These are phyloP conservation scores for Chytriomyces hyalinus DNA, from an alignment of 192 early-diverging fungal species.

Conservation along the genomic window DNA sequence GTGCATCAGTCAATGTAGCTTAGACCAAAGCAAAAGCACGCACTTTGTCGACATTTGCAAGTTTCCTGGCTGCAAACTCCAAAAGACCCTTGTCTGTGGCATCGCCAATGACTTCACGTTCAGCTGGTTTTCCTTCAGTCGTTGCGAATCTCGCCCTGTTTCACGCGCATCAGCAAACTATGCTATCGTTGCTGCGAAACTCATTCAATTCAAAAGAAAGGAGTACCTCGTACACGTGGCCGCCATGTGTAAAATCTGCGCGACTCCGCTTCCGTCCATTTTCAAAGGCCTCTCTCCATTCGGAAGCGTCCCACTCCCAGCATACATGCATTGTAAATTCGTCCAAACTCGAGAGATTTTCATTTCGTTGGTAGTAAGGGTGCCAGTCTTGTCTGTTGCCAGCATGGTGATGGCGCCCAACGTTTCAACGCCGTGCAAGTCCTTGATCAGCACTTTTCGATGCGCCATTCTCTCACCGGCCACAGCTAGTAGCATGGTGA, in stretches of 20 bases:
- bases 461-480: slow-evolving; percentile 58
- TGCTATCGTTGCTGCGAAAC: background rate
- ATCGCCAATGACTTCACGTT: slow-evolving; percentile 65
- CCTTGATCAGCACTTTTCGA: slow-evolving; percentile 65
- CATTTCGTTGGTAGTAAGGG: slow-evolving; percentile 70
- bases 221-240: slow-evolving; percentile 49
- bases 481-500: slow-evolving; percentile 62
- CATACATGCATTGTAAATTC: slow-evolving; percentile 39
- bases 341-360: slow-evolving; percentile 55
- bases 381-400: slow-evolving; percentile 77
- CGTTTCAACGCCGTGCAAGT: slow-evolving; percentile 67
- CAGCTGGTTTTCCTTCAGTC: slow-evolving; percentile 17
- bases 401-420: slow-evolving; percentile 67
- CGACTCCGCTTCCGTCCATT: slow-evolving; percentile 55
- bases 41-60: slow-evolving; percentile 72
- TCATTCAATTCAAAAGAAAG: background rate
- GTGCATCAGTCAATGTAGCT: slow-evolving; percentile 6
- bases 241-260: slow-evolving; percentile 78
- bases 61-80: slow-evolving; percentile 68
- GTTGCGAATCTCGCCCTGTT: slow-evolving; percentile 34
- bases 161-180: background rate
- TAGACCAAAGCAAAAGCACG: background rate
- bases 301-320: slow-evolving; percentile 24
- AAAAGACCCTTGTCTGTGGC: slow-evolving; percentile 86
- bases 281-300: slow-evolving; percentile 35